Conservation (phyloP, 1,139 yeast genomes). For the Lodderomyces parapsilosis region DNA sequence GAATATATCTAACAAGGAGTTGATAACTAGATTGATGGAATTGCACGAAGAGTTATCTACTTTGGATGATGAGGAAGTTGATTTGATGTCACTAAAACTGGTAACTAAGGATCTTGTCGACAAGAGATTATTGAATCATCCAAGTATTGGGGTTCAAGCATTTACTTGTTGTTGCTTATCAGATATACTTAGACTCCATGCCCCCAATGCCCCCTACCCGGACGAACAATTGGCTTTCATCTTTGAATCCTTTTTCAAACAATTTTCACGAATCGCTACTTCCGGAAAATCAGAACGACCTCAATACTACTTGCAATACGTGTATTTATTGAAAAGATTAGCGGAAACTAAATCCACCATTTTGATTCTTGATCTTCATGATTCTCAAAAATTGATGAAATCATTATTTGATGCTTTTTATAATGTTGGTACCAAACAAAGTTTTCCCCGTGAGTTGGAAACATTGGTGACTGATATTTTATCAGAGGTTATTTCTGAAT, state of each 20-base stretch:
- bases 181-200: constrained; percentile 73
- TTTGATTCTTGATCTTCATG: constrained; percentile 72
- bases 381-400: constrained; percentile 54
- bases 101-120: constrained; percentile 55
- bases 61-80: constrained; percentile 56
- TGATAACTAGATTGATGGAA: constrained; percentile 39
- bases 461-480: constrained; percentile 66
- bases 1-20: constrained; percentile 59
- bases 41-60: constrained; percentile 62
- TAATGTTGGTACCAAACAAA: constrained; percentile 38
- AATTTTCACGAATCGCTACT: constrained; percentile 58
- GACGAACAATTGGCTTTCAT: constrained; percentile 58
- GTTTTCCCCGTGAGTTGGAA: constrained; percentile 47
- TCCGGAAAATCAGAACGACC: constrained; percentile 16
- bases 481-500: constrained; percentile 75
- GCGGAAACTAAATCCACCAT: constrained; percentile 82
- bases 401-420: constrained; percentile 64
- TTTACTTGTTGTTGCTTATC: constrained; percentile 72
- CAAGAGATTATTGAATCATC: constrained; percentile 57
- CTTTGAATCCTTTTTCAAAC: constrained; percentile 63
- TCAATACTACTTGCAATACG: constrained; percentile 65
- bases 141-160: constrained; percentile 71
- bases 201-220: constrained; percentile 91
- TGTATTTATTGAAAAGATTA: constrained; percentile 63
- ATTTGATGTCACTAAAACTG: constrained; percentile 25